Percentiles rank a stretch among this genome's conserved stretches.
phyloP scores from a whole-genome alignment of 2,329 filamentous ascomycete genomes.

The Fusarium mangiferae region DNA sequence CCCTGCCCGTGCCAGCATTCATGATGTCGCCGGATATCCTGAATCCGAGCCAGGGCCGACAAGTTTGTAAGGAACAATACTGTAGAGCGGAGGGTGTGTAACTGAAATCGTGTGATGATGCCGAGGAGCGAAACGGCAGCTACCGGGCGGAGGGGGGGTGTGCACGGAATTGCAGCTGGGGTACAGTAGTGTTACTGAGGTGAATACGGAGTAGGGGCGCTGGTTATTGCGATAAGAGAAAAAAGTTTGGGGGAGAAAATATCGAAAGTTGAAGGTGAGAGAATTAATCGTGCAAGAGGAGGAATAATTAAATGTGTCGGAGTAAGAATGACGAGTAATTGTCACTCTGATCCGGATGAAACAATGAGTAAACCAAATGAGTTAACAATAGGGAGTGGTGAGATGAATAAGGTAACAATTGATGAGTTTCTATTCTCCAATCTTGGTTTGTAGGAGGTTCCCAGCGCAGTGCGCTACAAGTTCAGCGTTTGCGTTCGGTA shows the following conservation, averaged over 20 bases:
- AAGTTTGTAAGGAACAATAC: constrained; percentile 29
- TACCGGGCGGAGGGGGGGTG: constrained; percentile 44
- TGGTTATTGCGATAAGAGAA: constrained; percentile 12
- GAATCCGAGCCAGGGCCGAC: constrained; percentile 42
- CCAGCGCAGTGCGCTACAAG: neutral
- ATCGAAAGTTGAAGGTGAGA: neutral
- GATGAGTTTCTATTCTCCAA: constrained; percentile 21
- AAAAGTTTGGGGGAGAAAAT: constrained; percentile 1
- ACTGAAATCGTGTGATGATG: constrained; percentile 50
- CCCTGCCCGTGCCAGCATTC: constrained; percentile 62
- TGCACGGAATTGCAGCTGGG: constrained; percentile 42
- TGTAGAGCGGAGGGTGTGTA: constrained; percentile 45
- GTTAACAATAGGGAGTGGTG: constrained; percentile 5
- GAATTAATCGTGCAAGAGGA: constrained; percentile 1
- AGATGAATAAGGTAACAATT: constrained; percentile 21
- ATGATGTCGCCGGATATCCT: constrained; percentile 46
- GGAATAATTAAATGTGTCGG: constrained; percentile 12
- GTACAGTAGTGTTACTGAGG: constrained; percentile 25
- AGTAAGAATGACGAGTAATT: constrained; percentile 1
- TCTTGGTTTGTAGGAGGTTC: constrained; percentile 4
- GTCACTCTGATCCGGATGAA: constrained; percentile 1
- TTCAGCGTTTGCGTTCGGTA: constrained; percentile 3
- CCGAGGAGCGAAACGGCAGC: constrained; percentile 45
- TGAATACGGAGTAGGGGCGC: neutral
- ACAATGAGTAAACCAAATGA: neutral